A percentile compares a stretch with the other conserved stretches of the same genome.
Conservation (phyloP, 257 asterid species). For the Solanum gracilifrons region DNA sequence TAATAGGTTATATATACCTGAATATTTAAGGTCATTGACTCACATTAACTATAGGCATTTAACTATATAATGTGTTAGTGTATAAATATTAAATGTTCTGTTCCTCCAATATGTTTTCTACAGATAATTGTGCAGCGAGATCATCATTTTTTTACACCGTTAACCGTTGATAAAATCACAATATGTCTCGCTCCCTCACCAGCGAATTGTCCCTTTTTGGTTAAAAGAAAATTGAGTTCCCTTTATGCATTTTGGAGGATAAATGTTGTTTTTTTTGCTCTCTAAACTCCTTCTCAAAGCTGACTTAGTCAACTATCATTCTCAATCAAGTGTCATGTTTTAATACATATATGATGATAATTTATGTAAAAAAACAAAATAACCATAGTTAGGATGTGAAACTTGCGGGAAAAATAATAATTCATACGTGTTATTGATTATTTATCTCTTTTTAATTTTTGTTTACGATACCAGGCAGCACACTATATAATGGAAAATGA, state of each 20-base stretch:
- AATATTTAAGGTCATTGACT: neutral
- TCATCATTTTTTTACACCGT: too few relatives aligned
- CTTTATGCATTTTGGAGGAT: too few relatives aligned
- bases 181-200: too few relatives aligned
- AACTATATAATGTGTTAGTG: neutral
- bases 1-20: neutral
- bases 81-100: neutral
- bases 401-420: neutral
- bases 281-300: too few relatives aligned
- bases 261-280: too few relatives aligned
- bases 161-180: too few relatives aligned
- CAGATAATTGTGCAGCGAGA: too few relatives aligned
- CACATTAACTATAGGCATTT: neutral
- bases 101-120: neutral
- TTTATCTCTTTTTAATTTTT: neutral
- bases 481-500: neutral
- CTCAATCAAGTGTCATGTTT: too few relatives aligned
- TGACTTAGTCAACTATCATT: neutral
- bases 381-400: neutral
- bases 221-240: too few relatives aligned
- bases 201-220: too few relatives aligned
- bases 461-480: neutral
- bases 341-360: too few relatives aligned
- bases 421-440: neutral
- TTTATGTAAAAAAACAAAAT: too few relatives aligned